Evolutionary conservation across 2,329 filamentous ascomycete genomes (phyloP).

Genomic region (Daldinia sp.): DNA sequence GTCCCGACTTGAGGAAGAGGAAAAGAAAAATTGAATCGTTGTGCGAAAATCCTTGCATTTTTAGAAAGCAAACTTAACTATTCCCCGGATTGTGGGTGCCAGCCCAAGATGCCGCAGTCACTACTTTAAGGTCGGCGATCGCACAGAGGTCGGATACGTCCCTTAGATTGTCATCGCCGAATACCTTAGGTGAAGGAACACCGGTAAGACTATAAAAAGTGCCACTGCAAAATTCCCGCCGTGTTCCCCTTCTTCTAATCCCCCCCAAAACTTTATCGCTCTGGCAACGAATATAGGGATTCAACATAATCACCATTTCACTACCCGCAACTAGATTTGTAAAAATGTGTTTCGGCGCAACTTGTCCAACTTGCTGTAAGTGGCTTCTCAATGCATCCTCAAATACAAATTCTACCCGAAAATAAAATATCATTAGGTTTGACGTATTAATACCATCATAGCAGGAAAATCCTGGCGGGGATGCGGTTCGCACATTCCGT

Average conservation of each 20-base stretch:
- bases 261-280: conserved; percentile 2
- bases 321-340: conserved; percentile 10
- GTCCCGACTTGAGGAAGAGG: not conserved
- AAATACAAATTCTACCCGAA: not conserved
- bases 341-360: conserved; percentile 48
- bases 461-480: conserved; percentile 64
- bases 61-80: not conserved
- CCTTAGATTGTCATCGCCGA: conserved; percentile 38
- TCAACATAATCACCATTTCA: conserved; percentile 10
- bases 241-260: conserved; percentile 7
- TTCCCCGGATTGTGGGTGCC: not conserved
- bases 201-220: conserved; percentile 19
- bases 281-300: conserved; percentile 3
- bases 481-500: conserved; percentile 61
- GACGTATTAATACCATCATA: conserved; percentile 42
- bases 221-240: not conserved
- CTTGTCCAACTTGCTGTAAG: conserved; percentile 44
- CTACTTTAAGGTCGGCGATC: conserved; percentile 35
- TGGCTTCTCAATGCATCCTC: conserved; percentile 11
- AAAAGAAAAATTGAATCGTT: not conserved
- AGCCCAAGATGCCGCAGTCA: conserved; percentile 7
- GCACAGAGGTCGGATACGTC: conserved; percentile 33
- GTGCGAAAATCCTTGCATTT: not conserved
- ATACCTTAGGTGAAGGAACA: conserved; percentile 34
- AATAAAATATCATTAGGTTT: not conserved